A percentile compares a stretch with the other conserved stretches of the same genome.
phyloP scores from a whole-genome alignment of 139 green algal species.

The Yamagishiella unicocca region DNA sequence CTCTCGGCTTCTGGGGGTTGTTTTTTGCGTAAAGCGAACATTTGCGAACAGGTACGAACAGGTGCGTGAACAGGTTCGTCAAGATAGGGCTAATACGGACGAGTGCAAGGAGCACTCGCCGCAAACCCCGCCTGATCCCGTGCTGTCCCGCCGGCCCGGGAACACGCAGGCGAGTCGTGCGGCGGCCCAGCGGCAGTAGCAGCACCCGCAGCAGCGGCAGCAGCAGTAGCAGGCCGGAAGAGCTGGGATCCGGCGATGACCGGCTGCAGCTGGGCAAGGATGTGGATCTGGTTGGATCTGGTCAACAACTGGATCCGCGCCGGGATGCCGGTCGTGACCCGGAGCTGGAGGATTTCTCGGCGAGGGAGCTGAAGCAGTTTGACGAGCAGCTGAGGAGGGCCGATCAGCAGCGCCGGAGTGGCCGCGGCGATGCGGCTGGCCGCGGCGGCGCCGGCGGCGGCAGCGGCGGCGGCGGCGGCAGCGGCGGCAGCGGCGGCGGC shows the following conservation, averaged over 20 bases:
- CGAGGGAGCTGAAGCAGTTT: conserved; percentile 31
- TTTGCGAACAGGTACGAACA: no score
- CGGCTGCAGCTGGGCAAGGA: not conserved
- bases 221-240: not conserved
- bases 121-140: not conserved
- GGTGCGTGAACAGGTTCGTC: no score
- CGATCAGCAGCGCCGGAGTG: not conserved
- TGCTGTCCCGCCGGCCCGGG: not conserved
- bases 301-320: not conserved
- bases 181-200: not conserved
- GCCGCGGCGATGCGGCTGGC: no score
- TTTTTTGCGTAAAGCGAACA: no score
- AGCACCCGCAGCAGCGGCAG: not conserved
- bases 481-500: no score
- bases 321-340: not conserved
- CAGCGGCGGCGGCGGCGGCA: no score
- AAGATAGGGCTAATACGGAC: no score
- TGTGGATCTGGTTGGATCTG: not conserved
- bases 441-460: no score
- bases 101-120: not conserved
- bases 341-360: conserved; percentile 22
- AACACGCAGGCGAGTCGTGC: not conserved
- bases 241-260: conserved; percentile 8
- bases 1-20: no score
- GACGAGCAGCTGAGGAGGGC: conserved; percentile 12